Evolutionary conservation across 2,329 filamentous ascomycete species (phyloP).

Genomic region (Dryadomyces quercivorus): DNA sequence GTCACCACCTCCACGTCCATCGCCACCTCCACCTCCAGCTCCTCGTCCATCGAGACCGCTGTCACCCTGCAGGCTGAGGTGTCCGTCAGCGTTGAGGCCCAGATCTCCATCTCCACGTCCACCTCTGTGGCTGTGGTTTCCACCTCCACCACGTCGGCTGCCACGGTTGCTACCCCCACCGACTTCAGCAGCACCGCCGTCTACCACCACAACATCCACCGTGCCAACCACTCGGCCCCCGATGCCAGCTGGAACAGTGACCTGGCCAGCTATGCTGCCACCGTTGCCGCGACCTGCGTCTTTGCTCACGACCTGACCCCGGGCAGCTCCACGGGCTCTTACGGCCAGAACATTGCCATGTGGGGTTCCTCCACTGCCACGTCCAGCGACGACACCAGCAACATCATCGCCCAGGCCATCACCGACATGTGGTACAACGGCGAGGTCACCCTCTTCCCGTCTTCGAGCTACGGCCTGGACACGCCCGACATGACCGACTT

Average conservation of each 20-base stretch:
- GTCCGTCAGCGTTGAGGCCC: neutral
- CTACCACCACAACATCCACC: constrained; percentile 76
- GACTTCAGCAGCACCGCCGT: constrained; percentile 31
- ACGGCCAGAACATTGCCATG: constrained; percentile 88
- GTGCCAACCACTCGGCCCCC: constrained; percentile 63
- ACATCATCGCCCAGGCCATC: constrained; percentile 52
- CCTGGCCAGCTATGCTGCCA: constrained; percentile 51
- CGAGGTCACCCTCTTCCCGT: constrained; percentile 49
- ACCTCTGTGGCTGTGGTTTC: neutral
- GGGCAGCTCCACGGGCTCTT: constrained; percentile 42
- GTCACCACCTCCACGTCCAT: neutral
- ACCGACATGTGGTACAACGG: constrained; percentile 83
- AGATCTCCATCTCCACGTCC: neutral
- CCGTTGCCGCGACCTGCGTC: constrained; percentile 53
- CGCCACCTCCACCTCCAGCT: neutral
- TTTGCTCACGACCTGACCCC: constrained; percentile 63
- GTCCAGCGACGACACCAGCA: constrained; percentile 19
- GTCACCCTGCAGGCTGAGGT: neutral
- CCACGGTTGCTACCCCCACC: constrained; percentile 10
- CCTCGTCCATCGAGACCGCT: neutral
- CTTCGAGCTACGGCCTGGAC: constrained; percentile 43
- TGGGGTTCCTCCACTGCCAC: constrained; percentile 37
- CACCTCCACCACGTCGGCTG: constrained; percentile 2
- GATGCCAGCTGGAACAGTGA: constrained; percentile 52
- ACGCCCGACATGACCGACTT: constrained; percentile 52